A percentile compares a stretch with the other conserved stretches of the same genome.
phyloP scores from a whole-genome alignment of 23 red algal genomes.

The Gracilaria domingensis region DNA sequence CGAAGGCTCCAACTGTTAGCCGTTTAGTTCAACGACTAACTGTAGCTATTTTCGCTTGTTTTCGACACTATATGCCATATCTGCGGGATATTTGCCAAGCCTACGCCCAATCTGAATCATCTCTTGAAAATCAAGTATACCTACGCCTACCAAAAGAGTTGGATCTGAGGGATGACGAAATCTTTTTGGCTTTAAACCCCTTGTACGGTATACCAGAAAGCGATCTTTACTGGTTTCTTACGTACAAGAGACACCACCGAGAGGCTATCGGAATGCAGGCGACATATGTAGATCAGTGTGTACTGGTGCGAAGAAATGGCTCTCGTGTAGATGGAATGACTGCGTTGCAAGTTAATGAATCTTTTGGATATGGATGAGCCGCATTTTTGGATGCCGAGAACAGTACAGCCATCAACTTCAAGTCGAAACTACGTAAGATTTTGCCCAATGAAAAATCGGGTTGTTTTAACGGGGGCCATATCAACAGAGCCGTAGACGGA shows the following conservation, averaged over 20 bases:
- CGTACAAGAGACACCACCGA: slow-evolving; percentile 6
- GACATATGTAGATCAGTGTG: slow-evolving; percentile 11
- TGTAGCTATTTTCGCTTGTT: too few species aligned
- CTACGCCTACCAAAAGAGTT: too few species aligned
- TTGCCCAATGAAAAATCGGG: background rate
- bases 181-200: too few species aligned
- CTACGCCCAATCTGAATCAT: too few species aligned
- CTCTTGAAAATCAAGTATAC: too few species aligned
- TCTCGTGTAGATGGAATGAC: background rate
- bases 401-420: background rate
- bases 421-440: slow-evolving; percentile 15
- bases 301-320: background rate
- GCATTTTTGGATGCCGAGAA: background rate
- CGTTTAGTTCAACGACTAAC: too few species aligned
- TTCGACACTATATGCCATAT: too few species aligned
- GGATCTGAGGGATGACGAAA: too few species aligned
- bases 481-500: background rate
- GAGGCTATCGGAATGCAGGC: slow-evolving; percentile 8
- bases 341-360: slow-evolving; percentile 25
- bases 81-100: too few species aligned
- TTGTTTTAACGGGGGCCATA: background rate
- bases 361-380: background rate
- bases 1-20: too few species aligned
- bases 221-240: slow-evolving; percentile 39
- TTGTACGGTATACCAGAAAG: slow-evolving; percentile 36